Evolutionary conservation across 2,329 filamentous ascomycete genomes (phyloP), one percentile per base, ranked within the genome.

Genomic region (Xylaria digitata): DNA sequence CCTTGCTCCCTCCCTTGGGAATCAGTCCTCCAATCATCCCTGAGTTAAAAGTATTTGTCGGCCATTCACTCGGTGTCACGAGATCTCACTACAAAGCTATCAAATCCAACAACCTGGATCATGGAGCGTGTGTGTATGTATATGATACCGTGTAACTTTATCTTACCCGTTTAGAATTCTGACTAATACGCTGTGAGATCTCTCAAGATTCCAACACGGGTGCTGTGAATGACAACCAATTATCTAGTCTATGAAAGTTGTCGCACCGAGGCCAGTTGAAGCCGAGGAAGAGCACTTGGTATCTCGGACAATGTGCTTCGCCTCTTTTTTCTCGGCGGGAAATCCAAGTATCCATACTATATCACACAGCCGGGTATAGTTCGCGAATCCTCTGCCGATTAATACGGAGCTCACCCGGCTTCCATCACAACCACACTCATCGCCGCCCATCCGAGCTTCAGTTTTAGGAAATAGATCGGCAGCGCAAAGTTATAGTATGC

Each of bases 321-420:
- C 26, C 48, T 43, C 48, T 42, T 40, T 40, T 26, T 45, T 46
- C 30, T 26, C 54, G 46, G 45, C 46, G 37, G 15, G 46, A 46
- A 46, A 57, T n/a, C 2, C 19, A 53, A 50, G n/a, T 43, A 57
- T 45, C 43, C 46, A 40, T 40, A 40, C 9, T 42, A 34, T 34
- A 53, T 53, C 57, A 17, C 49, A 32, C 32, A 19, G 19, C 34
- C 46, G 34, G 46, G 21, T 32, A 23, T 59, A 30, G 43, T 21
- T 19, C 32, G 7, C 23, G 43, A 15, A 49, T 45, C 30, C 21
- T 52, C 53, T 26, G 19, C 53, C 54, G 53, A 37, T 30, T 43
- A 52, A 57, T 58, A 58, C 52, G 37, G 61, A 57, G 37, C 46
- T n/a, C 15, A 30, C 17, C 50, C 49, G 49, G 21, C 42, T 21